These are phyloP conservation scores for Xylariaceae sp. DNA, from an alignment of 2,329 filamentous ascomycete species.

Conservation along the genomic window DNA sequence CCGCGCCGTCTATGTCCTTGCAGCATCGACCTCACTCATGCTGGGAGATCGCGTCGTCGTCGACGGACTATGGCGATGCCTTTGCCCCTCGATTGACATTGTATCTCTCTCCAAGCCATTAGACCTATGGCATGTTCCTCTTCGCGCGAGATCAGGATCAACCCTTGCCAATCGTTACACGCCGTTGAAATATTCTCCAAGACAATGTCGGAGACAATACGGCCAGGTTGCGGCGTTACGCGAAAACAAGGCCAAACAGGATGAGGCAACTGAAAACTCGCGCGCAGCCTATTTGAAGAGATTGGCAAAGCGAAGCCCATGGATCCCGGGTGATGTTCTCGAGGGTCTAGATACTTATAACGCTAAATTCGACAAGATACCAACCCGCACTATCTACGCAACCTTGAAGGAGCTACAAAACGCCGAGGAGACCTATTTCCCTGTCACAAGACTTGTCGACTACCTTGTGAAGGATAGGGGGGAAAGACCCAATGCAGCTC, in stretches of 20 bases:
- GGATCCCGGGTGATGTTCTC: constrained; percentile 36
- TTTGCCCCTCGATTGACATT: constrained; percentile 63
- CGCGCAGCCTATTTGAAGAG: constrained; percentile 36
- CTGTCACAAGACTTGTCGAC: constrained; percentile 57
- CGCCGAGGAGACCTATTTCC: constrained; percentile 46
- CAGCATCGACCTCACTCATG: constrained; percentile 40
- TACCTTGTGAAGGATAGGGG: constrained; percentile 64
- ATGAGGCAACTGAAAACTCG: constrained; percentile 15
- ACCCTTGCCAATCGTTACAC: constrained; percentile 19
- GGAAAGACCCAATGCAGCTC: constrained; percentile 60
- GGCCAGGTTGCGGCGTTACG: constrained; percentile 1
- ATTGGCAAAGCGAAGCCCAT: constrained; percentile 36
- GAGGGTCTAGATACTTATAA: constrained; percentile 28
- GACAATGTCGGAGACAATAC: constrained; percentile 24
- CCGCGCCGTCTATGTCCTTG: constrained; percentile 4
- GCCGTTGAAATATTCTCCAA: constrained; percentile 14
- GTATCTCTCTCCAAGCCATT: constrained; percentile 45
- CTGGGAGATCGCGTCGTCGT: constrained; percentile 48
- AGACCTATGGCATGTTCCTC: constrained; percentile 22
- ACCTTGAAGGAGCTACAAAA: constrained; percentile 51
- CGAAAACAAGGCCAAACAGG: not conserved
- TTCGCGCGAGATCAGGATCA: constrained; percentile 12
- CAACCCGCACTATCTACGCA: constrained; percentile 54
- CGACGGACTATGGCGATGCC: constrained; percentile 69
- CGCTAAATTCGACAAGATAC: constrained; percentile 37